Percentiles rank a stretch among this genome's conserved stretches.
phyloP scores from a whole-genome alignment of 2,329 filamentous ascomycete species.

The Trichoderma arundinaceum region DNA sequence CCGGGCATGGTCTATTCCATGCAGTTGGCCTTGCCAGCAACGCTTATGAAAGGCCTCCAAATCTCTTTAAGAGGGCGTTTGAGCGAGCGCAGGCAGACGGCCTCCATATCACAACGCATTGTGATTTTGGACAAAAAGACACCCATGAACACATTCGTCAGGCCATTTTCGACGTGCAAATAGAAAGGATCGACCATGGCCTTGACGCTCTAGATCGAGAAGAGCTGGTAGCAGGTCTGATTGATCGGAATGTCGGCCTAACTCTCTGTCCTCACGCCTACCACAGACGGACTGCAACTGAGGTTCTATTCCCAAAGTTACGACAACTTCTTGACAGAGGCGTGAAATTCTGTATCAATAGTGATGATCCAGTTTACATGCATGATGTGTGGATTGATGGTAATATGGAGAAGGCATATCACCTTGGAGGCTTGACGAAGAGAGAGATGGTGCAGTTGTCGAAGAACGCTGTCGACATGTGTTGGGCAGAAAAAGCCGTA shows the following conservation, averaged over 20 bases:
- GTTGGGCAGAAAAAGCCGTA: constrained; percentile 50
- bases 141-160: constrained; percentile 58
- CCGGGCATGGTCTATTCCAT: constrained; percentile 49
- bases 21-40: constrained; percentile 56
- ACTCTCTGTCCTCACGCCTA: constrained; percentile 66
- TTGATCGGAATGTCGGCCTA: constrained; percentile 60
- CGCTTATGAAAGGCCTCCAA: constrained; percentile 52
- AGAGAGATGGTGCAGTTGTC: constrained; percentile 51
- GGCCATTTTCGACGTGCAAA: constrained; percentile 65
- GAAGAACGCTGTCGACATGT: constrained; percentile 52
- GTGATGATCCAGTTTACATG: constrained; percentile 77
- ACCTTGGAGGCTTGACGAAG: constrained; percentile 48
- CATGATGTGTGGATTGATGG: constrained; percentile 56
- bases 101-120: constrained; percentile 55
- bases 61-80: constrained; percentile 51
- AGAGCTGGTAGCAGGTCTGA: constrained; percentile 62
- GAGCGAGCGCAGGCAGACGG: constrained; percentile 47
- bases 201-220: constrained; percentile 66
- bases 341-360: constrained; percentile 74
- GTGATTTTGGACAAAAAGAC: constrained; percentile 58
- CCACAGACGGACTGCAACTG: constrained; percentile 34
- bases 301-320: constrained; percentile 59
- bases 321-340: constrained; percentile 66
- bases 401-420: constrained; percentile 52
- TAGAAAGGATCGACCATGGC: constrained; percentile 75